Evolutionary conservation across 148 eudicot species (phyloP), one percentile per base, ranked within the genome.

Genomic region (Limonium bicolor): DNA sequence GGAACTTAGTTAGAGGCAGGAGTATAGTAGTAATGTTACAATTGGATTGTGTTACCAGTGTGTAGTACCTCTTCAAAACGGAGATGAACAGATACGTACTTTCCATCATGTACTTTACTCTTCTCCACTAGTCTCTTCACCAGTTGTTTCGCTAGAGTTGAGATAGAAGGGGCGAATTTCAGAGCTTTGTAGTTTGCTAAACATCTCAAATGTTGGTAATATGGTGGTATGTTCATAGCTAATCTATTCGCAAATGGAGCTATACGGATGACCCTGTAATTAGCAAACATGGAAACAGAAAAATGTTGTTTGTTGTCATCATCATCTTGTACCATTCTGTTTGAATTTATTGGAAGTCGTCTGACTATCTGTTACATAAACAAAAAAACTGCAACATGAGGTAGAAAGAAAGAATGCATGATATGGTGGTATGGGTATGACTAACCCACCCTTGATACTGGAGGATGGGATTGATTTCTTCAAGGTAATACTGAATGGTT

Each of bases 241-340:
- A 86, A 55, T 62, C 95, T 75, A 63, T 86, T 86, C 38, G 95
- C 95, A 51, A 86, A 86, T 1, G 95, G 95, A 37, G 95, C 66
- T 53, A 86, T 64, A 12, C 93, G 80, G 15, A 81, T 58, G 53
- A 86, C 63, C 58, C 95, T 86, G 76, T n/a, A 63, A 68, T 8
- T 4, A 45, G 2, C 24, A 33, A 20, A 43, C 12, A 16, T 17
- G 14, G n/a, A 12, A 29, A 41, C 7, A 41, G 2, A 20, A 7
- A 24, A 21, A 30, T 22, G n/a, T n/a, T n/a, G n/a, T n/a, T n/a
- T n/a, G n/a, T n/a, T n/a, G n/a, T n/a, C n/a, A n/a, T n/a, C n/a
- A n/a, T n/a, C n/a, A n/a, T n/a, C n/a, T n/a, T n/a, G n/a, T n/a
- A n/a, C n/a, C n/a, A n/a, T n/a, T n/a, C n/a, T n/a, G n/a, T n/a